These are phyloP conservation scores for Lasiosphaeriaceae sp. DNA, from an alignment of 495 filamentous ascomycete species.

Conservation along the genomic window DNA sequence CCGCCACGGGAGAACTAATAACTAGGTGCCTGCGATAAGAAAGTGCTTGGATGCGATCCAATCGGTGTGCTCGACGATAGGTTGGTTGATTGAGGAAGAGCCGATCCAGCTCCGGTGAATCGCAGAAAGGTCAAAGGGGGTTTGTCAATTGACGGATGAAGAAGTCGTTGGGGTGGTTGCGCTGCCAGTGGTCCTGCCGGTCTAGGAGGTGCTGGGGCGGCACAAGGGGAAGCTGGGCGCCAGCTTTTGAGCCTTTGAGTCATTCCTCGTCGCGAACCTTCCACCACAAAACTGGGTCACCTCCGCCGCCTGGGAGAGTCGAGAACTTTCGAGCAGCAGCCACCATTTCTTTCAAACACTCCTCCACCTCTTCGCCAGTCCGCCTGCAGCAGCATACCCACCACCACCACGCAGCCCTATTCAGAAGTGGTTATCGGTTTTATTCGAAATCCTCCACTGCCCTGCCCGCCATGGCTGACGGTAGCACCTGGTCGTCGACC, in stretches of 20 bases:
- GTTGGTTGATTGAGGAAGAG: constrained; percentile 13
- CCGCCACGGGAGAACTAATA: background rate
- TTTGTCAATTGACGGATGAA: constrained; percentile 16
- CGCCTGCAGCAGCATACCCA: constrained; percentile 9
- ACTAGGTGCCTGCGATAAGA: background rate
- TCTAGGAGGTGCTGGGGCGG: constrained; percentile 13
- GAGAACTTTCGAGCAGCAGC: constrained; percentile 35
- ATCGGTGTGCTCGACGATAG: background rate
- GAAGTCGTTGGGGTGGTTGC: constrained; percentile 19
- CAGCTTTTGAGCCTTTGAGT: constrained; percentile 35
- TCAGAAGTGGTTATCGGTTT: constrained; percentile 16
- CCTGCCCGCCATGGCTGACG: constrained; percentile 36
- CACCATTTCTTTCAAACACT: constrained; percentile 11
- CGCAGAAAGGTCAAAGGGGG: background rate
- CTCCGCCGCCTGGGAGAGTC: constrained; percentile 25
- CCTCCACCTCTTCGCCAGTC: constrained; percentile 2
- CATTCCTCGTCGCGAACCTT: constrained; percentile 34
- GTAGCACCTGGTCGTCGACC: constrained; percentile 57
- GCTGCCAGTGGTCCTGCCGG: constrained; percentile 21
- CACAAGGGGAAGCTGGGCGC: constrained; percentile 21
- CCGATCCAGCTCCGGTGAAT: constrained; percentile 15
- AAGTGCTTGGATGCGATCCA: constrained; percentile 6
- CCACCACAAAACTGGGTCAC: constrained; percentile 32
- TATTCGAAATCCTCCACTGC: constrained; percentile 19
- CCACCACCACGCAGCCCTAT: constrained; percentile 1